Conservation (phyloP, 441 rosid genomes). For the Gossypium davidsonii region DNA sequence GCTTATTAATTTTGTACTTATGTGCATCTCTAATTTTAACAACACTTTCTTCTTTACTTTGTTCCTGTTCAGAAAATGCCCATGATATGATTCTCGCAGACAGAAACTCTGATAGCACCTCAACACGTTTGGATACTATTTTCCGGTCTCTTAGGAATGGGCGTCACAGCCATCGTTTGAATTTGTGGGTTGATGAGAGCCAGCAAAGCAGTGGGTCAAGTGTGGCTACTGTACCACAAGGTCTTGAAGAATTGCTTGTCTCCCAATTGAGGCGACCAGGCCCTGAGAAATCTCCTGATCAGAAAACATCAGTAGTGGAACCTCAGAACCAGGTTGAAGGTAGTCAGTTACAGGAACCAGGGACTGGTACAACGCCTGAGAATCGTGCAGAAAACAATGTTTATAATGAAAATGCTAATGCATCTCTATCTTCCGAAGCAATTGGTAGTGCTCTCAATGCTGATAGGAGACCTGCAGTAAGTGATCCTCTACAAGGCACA, state of each 20-base stretch:
- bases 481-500: conserved; percentile 39
- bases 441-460: conserved; percentile 42
- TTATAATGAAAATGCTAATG: conserved; percentile 40
- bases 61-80: conserved; percentile 39
- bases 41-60: background rate
- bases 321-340: conserved; percentile 45
- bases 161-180: conserved; percentile 84
- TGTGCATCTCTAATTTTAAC: conserved; percentile 13
- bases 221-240: conserved; percentile 70
- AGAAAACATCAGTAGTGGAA: conserved; percentile 39
- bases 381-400: conserved; percentile 43
- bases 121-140: conserved; percentile 67
- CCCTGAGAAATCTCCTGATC: conserved; percentile 58
- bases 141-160: conserved; percentile 92
- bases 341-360: conserved; percentile 44
- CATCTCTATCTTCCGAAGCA: conserved; percentile 40
- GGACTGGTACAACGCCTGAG: conserved; percentile 39
- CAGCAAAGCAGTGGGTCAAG: conserved; percentile 74
- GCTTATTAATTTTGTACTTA: conserved; percentile 1
- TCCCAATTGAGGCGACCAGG: conserved; percentile 80
- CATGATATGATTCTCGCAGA: conserved; percentile 44
- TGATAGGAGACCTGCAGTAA: conserved; percentile 41
- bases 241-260: conserved; percentile 90
- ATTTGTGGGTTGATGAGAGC: conserved; percentile 90
- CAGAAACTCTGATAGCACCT: conserved; percentile 48